Percentiles rank a stretch among this genome's conserved stretches.
Evolutionary conservation across 257 asterid species (phyloP).

Genomic region (Capsicum pubescens): DNA sequence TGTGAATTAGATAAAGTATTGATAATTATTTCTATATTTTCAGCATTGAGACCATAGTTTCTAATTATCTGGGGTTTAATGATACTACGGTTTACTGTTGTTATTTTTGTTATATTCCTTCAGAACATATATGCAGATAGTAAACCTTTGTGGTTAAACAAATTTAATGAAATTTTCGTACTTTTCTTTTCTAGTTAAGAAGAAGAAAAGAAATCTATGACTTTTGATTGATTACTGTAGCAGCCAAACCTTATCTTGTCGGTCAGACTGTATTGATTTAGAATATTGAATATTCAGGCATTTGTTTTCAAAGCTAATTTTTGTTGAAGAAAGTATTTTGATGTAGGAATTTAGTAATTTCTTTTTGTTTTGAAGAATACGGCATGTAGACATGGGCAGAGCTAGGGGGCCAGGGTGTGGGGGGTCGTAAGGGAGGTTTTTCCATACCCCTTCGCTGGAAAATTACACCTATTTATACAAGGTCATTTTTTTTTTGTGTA

Average conservation of each 20-base stretch:
- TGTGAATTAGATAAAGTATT: neutral
- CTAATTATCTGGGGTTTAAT: neutral
- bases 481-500: neutral
- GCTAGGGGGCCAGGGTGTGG: neutral
- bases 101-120: conserved; percentile 8
- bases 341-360: conserved; percentile 15
- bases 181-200: neutral
- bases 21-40: conserved; percentile 2
- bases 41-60: conserved; percentile 14
- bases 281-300: neutral
- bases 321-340: neutral
- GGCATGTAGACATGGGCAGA: neutral
- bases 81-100: neutral
- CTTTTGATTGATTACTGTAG: neutral
- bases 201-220: conserved; percentile 15
- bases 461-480: neutral
- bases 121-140: conserved; percentile 1
- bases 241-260: conserved; percentile 9
- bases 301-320: neutral
- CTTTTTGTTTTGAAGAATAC: conserved; percentile 2
- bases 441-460: neutral
- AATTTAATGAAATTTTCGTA: neutral
- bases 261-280: conserved; percentile 11
- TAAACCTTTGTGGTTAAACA: neutral
- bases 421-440: neutral